phyloP scores from a whole-genome alignment of 228 moss, liverwort and hornwort species.

The Sphagnum fallax region DNA sequence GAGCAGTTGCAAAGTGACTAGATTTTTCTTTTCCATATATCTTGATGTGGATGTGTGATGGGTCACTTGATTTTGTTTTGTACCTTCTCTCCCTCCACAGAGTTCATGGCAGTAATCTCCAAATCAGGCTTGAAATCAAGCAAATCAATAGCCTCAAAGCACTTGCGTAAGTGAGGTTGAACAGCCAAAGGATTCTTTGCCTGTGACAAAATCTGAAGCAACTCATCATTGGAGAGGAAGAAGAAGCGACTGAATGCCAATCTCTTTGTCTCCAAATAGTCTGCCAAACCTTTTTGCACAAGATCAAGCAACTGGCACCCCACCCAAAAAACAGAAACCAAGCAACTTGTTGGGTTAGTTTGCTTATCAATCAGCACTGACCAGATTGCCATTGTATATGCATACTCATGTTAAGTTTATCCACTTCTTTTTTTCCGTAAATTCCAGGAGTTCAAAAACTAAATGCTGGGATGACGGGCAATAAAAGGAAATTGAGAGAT shows the following conservation, averaged over 20 bases:
- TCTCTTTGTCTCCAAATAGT: slow-evolving; percentile 84
- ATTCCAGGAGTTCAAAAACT: neutral
- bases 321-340: neutral
- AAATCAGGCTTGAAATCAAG: slow-evolving; percentile 75
- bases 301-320: slow-evolving; percentile 56
- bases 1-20: no score
- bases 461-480: neutral
- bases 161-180: slow-evolving; percentile 83
- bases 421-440: no score
- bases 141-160: slow-evolving; percentile 83
- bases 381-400: no score
- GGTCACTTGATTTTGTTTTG: no score
- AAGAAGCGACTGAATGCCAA: slow-evolving; percentile 86
- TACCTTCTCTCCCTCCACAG: slow-evolving; percentile 84
- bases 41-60: no score
- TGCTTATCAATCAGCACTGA: neutral
- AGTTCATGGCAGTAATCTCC: slow-evolving; percentile 79
- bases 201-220: slow-evolving; percentile 92
- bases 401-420: no score
- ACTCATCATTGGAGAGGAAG: slow-evolving; percentile 81
- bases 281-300: slow-evolving; percentile 79
- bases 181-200: slow-evolving; percentile 85
- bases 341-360: no score
- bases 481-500: neutral
- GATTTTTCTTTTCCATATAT: no score